A percentile compares a stretch with the other conserved stretches of the same genome.
These are phyloP conservation scores for Urochloa ruziziensis DNA, from an alignment of 176 grass and related monocot genomes.

Conservation along the genomic window DNA sequence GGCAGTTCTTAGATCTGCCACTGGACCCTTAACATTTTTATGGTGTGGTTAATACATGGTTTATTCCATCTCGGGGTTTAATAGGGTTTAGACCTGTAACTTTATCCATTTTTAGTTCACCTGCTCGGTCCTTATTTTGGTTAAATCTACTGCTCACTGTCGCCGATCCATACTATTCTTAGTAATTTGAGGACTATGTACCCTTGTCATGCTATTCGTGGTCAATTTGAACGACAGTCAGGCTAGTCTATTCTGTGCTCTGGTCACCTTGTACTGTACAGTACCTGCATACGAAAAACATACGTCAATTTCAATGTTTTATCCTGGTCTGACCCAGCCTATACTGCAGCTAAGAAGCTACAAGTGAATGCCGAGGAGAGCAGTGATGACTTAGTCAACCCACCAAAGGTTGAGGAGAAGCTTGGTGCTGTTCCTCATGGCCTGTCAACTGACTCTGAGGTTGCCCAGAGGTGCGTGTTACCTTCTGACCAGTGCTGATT, in stretches of 20 bases:
- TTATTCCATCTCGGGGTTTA: neutral
- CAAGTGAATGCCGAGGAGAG: conserved; percentile 90
- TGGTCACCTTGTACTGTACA: neutral
- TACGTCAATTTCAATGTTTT: neutral
- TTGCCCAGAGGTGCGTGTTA: conserved; percentile 54
- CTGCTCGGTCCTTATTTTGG: neutral
- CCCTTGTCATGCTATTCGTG: neutral
- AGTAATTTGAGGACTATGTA: neutral
- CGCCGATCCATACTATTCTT: neutral
- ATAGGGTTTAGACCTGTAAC: conserved; percentile 30
- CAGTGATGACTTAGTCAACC: conserved; percentile 63
- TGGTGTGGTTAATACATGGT: too few relatives aligned
- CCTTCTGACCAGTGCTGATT: neutral
- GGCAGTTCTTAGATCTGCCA: neutral
- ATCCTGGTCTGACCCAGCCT: neutral
- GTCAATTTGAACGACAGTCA: neutral
- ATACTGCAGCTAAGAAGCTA: conserved; percentile 67
- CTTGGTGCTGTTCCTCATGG: conserved; percentile 77
- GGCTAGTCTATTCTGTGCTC: neutral
- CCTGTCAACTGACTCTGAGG: conserved; percentile 84
- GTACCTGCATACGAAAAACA: neutral
- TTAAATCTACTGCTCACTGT: neutral
- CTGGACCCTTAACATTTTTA: neutral
- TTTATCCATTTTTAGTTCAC: neutral
- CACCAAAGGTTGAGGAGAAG: conserved; percentile 93